Percentiles rank a stretch among this genome's conserved stretches.
phyloP scores from a whole-genome alignment of 148 eudicot genomes.

The Camellia sinensis region DNA sequence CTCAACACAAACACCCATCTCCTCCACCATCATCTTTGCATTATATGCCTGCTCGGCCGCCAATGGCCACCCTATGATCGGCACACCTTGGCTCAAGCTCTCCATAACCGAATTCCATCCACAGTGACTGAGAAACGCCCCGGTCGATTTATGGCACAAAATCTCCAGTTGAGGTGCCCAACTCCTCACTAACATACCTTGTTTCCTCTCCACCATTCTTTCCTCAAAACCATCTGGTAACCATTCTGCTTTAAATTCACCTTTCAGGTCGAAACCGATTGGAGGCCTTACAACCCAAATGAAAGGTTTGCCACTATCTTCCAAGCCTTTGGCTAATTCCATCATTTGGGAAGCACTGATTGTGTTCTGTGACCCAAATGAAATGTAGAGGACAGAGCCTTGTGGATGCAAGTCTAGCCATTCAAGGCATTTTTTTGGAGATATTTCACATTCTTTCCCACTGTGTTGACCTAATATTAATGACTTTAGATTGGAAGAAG shows the following conservation, averaged over 20 bases:
- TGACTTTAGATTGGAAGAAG: neutral
- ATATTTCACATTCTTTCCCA: slow-evolving; percentile 30
- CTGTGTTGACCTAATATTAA: neutral
- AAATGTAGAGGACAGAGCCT: slow-evolving; percentile 60
- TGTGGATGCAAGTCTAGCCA: slow-evolving; percentile 46
- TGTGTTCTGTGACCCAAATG: slow-evolving; percentile 84
- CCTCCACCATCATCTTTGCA: slow-evolving; percentile 64
- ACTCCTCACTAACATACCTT: slow-evolving; percentile 40
- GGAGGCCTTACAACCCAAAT: slow-evolving; percentile 87
- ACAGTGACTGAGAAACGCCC: slow-evolving; percentile 57
- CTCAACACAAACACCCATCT: slow-evolving; percentile 65
- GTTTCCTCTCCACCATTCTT: slow-evolving; percentile 29
- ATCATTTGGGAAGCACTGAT: slow-evolving; percentile 66
- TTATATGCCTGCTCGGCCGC: slow-evolving; percentile 64
- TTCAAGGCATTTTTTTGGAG: slow-evolving; percentile 33
- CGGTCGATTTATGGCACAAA: slow-evolving; percentile 51
- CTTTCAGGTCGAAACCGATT: slow-evolving; percentile 41
- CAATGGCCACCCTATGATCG: slow-evolving; percentile 62
- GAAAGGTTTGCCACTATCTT: slow-evolving; percentile 54
- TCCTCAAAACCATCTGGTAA: slow-evolving; percentile 59
- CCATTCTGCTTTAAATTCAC: slow-evolving; percentile 52
- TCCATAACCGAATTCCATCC: slow-evolving; percentile 73
- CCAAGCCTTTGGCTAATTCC: slow-evolving; percentile 70
- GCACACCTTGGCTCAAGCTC: slow-evolving; percentile 66
- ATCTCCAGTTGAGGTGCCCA: slow-evolving; percentile 81